A percentile compares a stretch with the other conserved stretches of the same genome.
Conservation (phyloP, 352 stramenopile genomes). For the Blastocystis sp. region DNA sequence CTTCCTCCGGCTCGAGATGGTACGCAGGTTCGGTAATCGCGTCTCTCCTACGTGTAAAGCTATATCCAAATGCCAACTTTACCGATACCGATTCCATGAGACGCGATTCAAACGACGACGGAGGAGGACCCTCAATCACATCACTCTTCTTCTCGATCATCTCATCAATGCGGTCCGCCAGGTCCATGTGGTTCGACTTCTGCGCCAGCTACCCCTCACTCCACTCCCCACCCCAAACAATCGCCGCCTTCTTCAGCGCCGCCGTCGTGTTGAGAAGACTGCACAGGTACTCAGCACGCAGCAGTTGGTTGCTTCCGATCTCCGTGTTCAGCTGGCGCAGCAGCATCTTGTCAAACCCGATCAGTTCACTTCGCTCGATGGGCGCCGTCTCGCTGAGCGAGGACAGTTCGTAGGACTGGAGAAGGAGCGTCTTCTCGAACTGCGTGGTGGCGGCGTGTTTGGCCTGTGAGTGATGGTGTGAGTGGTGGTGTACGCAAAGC, state of each 20-base stretch:
- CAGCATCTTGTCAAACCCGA: slow-evolving; percentile 61
- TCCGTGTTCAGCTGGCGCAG: slow-evolving; percentile 62
- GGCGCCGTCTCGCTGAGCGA: background rate
- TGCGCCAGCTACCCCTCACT: slow-evolving; percentile 28
- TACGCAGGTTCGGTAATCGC: background rate
- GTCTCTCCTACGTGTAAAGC: background rate
- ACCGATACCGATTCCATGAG: background rate
- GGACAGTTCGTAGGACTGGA: slow-evolving; percentile 38
- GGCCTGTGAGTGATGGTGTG: background rate
- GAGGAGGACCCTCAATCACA: background rate
- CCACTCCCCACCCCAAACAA: background rate
- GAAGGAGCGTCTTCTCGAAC: slow-evolving; percentile 52
- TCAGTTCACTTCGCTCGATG: background rate
- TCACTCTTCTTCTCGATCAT: slow-evolving; percentile 28
- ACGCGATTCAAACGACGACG: background rate
- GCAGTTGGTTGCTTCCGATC: slow-evolving; percentile 53
- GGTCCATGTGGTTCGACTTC: background rate
- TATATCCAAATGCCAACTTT: background rate
- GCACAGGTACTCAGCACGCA: slow-evolving; percentile 51
- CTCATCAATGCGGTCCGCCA: slow-evolving; percentile 30
- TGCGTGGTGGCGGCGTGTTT: background rate
- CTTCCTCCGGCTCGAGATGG: background rate
- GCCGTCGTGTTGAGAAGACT: background rate
- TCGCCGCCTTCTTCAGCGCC: slow-evolving; percentile 66
- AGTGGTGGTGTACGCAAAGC: background rate